Conservation (phyloP, 148 eudicot genomes). For the Fagopyrum homotropicum region DNA sequence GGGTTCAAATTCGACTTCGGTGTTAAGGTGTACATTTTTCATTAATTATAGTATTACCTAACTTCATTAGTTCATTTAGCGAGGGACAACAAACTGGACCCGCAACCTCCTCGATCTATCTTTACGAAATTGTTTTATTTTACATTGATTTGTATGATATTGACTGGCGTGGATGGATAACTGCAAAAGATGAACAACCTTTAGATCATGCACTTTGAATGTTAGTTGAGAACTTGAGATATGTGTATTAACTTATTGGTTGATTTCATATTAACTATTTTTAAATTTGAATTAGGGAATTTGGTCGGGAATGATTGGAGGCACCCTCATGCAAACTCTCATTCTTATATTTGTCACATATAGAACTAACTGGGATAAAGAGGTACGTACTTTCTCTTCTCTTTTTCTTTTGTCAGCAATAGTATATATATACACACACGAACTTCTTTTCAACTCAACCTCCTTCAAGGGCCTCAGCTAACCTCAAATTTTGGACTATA, state of each 20-base stretch:
- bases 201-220: not conserved
- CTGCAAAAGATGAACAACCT: no score
- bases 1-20: conserved; percentile 51
- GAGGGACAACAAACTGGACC: no score
- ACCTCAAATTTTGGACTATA: no score
- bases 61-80: no score
- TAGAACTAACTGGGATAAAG: conserved; percentile 34
- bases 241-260: not conserved
- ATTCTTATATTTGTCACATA: conserved; percentile 38
- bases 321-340: conserved; percentile 62
- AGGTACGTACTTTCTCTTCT: conserved; percentile 28
- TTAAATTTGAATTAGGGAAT: conserved; percentile 38
- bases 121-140: no score
- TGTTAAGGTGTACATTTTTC: conserved; percentile 40
- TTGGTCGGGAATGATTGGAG: conserved; percentile 90
- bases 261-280: not conserved
- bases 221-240: not conserved
- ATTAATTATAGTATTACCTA: not conserved
- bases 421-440: no score
- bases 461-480: not conserved
- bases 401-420: not conserved
- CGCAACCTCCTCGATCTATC: no score
- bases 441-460: not conserved
- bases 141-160: no score
- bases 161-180: no score